Percentiles rank a stretch among this genome's conserved stretches.
Conservation (phyloP, 164 flowering plant species). For the Taxillus chinensis region DNA sequence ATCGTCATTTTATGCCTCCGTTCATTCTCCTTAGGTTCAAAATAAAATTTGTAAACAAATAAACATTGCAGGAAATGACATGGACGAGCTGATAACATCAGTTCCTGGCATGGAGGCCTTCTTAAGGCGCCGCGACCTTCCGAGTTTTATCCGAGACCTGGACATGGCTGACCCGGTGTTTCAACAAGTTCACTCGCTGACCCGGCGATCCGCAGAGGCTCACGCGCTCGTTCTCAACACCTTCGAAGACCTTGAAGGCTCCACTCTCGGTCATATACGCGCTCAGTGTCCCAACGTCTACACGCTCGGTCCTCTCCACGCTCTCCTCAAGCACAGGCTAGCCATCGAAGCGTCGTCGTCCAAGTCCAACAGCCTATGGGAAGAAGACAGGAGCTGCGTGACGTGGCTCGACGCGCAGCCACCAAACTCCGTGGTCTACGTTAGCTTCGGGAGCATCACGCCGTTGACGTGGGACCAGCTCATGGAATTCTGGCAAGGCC, state of each 20-base stretch:
- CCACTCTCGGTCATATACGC: conserved; percentile 17
- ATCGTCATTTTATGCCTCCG: no score
- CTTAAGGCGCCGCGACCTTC: conserved; percentile 34
- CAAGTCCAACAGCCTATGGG: conserved; percentile 17
- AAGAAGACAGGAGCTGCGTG: conserved; percentile 36
- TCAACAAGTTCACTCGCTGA: background rate
- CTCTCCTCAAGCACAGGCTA: conserved; percentile 10
- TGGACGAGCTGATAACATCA: conserved; percentile 20
- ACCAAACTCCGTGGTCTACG: conserved; percentile 39
- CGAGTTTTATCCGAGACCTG: conserved; percentile 15
- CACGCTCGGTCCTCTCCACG: conserved; percentile 40
- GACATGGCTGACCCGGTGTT: conserved; percentile 9
- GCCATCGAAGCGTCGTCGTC: background rate
- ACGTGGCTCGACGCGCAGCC: conserved; percentile 42
- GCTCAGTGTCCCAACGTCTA: conserved; percentile 18
- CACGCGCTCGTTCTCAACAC: conserved; percentile 32
- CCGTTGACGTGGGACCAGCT: conserved; percentile 12
- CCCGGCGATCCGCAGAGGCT: conserved; percentile 7
- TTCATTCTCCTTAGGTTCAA: no score
- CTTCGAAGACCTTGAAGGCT: conserved; percentile 31
- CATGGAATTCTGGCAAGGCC: conserved; percentile 43
- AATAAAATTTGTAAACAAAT: no score
- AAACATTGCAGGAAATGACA: conserved; percentile 19
- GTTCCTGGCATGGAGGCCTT: conserved; percentile 30
- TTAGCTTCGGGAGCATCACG: conserved; percentile 45